Evolutionary conservation across 257 asterid species (phyloP), one percentile per base, ranked within the genome.

Genomic region (Forsythia suspensa): DNA sequence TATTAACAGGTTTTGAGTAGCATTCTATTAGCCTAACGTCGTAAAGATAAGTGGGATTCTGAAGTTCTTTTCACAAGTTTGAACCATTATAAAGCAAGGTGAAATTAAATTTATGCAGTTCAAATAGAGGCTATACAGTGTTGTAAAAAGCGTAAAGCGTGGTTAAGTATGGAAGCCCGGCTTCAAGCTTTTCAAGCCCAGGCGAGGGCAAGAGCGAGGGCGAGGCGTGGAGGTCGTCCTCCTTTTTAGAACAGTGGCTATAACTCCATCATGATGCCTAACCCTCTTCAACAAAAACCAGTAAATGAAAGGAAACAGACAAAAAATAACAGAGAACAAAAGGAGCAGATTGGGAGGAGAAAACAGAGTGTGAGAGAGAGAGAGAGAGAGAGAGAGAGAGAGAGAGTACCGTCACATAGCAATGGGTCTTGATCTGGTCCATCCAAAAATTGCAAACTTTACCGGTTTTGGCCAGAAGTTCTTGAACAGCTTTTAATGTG

Each of bases 391-490:
- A 76, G 67, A 76, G 34, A 66, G 63, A 29, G 68, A 73, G 68
- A 36, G 3, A 42, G 43, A 40, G 5, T 85, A 85, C 88, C 88
- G 72, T 85, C 77, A 85, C 84, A 77, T 80, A 85, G 79, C 86
- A 85, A 67, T 85, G 88, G 75, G 88, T 85, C 85, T 85, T 85
- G 76, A 85, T 85, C 21, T 77, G 80, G 82, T 85, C 88, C 88
- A 85, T 85, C 88, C 86, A 82, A 74, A 82, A 85, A 61, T 71
- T 69, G 77, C 84, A 21, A 55, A 77, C 71, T 41, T 79, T 76
- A 13, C 86, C 86, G 10, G 86, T 77, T 77, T 72, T 82, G 3
- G 75, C 81, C 24, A 85, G 78, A 69, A 85, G 84, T 72, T 85
- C 86, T 74, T 85, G 86, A 72, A 82, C 83, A 69, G 88, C 88